Evolutionary conservation across 495 filamentous ascomycete genomes (phyloP), one percentile per base, ranked within the genome.

Genomic region (Lepraria neglecta): DNA sequence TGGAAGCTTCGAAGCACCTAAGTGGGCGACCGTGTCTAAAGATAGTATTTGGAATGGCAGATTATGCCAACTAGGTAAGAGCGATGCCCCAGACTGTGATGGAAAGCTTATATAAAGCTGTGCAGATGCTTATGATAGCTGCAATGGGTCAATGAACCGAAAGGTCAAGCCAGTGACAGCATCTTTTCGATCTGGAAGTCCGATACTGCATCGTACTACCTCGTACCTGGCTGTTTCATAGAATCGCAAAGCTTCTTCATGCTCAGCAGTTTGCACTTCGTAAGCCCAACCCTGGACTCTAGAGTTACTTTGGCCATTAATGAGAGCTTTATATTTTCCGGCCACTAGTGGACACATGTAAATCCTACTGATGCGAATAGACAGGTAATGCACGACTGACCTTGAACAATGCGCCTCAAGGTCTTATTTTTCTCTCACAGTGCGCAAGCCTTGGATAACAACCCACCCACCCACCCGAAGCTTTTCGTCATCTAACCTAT

Each of bases 221-320:
- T 77, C 76, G 59, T 79, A 78, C 10, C 61, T 64, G 17, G 70
- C 69, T 55, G 73, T 76, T 63, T 78, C 75, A 53, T 76, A 75
- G 4, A 51, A 50, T 30, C 70, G 53, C 30, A 77, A 56, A 15
- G 65, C 68, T 40, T 76, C 73, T 64, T 80, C 75, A 48, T 75
- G 61, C 14, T 73, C 72, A 47, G 55, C 44, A 4, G 50, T 64
- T 40, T 60, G 19, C 6, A 80, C 73, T 21, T 62, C 27, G 59
- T 72, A 79, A 24, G 74, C 72, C 19, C n/a, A 70, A 3, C 76
- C 76, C 2, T 70, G 31, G 2, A 76, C 67, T 10, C 1, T 43
- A 19, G 47, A 52, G 11, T 48, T n/a, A 21, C 30, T 44, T 21
- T 50, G 35, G 11, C 67, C 72, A 65, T 79, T 70, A 21, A 78